Conservation (phyloP, 352 stramenopile species). For the Phytophthora constricta region DNA sequence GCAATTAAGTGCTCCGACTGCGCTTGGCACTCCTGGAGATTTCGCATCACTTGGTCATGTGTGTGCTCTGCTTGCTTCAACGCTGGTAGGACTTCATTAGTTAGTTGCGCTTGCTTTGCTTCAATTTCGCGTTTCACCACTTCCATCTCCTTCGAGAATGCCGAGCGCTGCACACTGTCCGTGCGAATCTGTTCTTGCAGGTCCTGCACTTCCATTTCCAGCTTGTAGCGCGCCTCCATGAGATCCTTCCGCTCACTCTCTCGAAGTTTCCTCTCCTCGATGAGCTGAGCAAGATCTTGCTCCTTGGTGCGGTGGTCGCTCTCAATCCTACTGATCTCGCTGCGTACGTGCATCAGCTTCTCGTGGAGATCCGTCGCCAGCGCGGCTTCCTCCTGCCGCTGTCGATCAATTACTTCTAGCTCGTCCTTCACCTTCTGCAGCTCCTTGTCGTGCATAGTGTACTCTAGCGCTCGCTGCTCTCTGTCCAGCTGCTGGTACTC, state of each 20-base stretch:
- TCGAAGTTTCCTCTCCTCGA: conserved; percentile 54
- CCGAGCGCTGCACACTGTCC: conserved; percentile 53
- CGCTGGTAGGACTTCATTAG: conserved; percentile 58
- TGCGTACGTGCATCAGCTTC: conserved; percentile 61
- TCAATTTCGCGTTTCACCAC: conserved; percentile 65
- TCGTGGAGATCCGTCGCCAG: conserved; percentile 71
- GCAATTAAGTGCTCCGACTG: conserved; percentile 93
- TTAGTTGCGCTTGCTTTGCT: conserved; percentile 54
- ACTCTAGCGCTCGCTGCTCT: conserved; percentile 96
- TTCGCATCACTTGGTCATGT: conserved; percentile 89
- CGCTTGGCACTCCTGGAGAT: conserved; percentile 60
- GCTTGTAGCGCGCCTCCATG: conserved; percentile 77
- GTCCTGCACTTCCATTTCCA: conserved; percentile 85
- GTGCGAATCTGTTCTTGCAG: conserved; percentile 64
- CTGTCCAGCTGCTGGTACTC: conserved; percentile 96
- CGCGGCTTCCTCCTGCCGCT: conserved; percentile 58
- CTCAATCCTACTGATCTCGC: conserved; percentile 63
- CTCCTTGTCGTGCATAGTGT: conserved; percentile 95
- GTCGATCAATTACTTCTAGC: conserved; percentile 75
- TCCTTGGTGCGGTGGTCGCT: conserved; percentile 47
- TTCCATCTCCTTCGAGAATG: conserved; percentile 58
- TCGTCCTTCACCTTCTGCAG: conserved; percentile 66
- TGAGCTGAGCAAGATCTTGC: conserved; percentile 58
- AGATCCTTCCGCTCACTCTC: conserved; percentile 82
- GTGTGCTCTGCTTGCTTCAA: conserved; percentile 53